phyloP scores from a whole-genome alignment of 176 grass and related monocot genomes.

The Rhynchospora breviuscula region DNA sequence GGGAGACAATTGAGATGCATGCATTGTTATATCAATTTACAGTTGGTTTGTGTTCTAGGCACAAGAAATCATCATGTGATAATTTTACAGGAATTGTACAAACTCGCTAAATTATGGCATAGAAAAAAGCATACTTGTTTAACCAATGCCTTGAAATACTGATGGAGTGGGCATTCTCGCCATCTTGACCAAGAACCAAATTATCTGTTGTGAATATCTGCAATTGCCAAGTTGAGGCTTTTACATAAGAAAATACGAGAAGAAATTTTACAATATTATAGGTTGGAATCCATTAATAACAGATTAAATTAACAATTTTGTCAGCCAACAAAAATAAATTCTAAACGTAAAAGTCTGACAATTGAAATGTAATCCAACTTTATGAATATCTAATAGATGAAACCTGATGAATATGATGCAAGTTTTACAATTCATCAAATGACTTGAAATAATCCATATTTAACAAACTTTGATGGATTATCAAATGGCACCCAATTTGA shows the following conservation, averaged over 20 bases:
- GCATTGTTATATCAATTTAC: neutral
- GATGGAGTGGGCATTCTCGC: conserved; percentile 46
- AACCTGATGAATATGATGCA: neutral
- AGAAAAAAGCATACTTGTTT: conserved; percentile 47
- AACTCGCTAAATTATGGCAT: neutral
- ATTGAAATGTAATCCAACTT: neutral
- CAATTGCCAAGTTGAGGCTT: conserved; percentile 11
- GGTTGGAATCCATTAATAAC: neutral
- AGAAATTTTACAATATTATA: too few relatives aligned
- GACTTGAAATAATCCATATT: neutral
- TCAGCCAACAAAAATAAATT: neutral
- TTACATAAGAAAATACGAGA: neutral
- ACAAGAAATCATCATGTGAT: neutral
- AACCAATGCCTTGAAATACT: conserved; percentile 52
- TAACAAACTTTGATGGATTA: neutral
- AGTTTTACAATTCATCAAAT: neutral
- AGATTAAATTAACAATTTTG: neutral
- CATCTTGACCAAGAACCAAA: conserved; percentile 38
- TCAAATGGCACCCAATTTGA: neutral
- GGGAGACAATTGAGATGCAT: neutral
- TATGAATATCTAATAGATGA: neutral
- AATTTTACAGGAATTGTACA: conserved; percentile 12
- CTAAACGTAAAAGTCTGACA: neutral
- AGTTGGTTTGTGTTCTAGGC: neutral
- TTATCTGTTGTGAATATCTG: conserved; percentile 65